Evolutionary conservation across 257 asterid species (phyloP), one percentile per base, ranked within the genome.

Genomic region (Fraxinus anomala): DNA sequence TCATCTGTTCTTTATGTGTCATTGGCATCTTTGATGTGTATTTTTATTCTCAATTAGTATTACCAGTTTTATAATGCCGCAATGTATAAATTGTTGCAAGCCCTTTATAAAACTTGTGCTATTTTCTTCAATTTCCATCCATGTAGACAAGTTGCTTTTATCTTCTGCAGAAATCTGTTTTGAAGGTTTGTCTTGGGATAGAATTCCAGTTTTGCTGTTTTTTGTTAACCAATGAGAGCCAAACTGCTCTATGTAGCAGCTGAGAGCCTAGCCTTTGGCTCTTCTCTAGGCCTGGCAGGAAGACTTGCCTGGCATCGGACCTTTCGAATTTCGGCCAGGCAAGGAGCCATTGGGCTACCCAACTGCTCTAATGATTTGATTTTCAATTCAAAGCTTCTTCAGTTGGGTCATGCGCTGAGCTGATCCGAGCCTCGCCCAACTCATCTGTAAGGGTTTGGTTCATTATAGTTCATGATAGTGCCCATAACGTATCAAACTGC

Each of bases 1-100:
- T 74, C 7, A 68, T 78, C 34, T 76, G 73, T 71, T 56, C 78
- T 65, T 59, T 47, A 33, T 73, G 21, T 79, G 80, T 79, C 86
- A 24, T 79, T 36, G 79, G 74, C 78, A 75, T 78, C 80, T 34
- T 69, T 72, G 37, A 65, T 34, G 67, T 61, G 76, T 75, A 33
- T 71, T 34, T 34, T 54, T n/a, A 14, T 70, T 76, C 73, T 74
- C 39, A 70, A 59, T 49, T 56, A 0, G 77, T 34, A 12, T 72
- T 10, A 54, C 40, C 75, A 63, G 74, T 80, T 42, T 13, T 56
- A 44, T 76, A 44, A 40, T 75, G 19, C 80, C 69, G 80, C 77
- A 5, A 44, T 72, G 75, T 80, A 73, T 79, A 75, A 67, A 77
- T 73, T 33, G 21, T 33, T 70, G 72, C 44, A 34, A 79, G 63